Percentiles rank a stretch among this genome's conserved stretches.
These are phyloP conservation scores for Mercurialis annua DNA, from an alignment of 345 rosid genomes.

Conservation along the genomic window DNA sequence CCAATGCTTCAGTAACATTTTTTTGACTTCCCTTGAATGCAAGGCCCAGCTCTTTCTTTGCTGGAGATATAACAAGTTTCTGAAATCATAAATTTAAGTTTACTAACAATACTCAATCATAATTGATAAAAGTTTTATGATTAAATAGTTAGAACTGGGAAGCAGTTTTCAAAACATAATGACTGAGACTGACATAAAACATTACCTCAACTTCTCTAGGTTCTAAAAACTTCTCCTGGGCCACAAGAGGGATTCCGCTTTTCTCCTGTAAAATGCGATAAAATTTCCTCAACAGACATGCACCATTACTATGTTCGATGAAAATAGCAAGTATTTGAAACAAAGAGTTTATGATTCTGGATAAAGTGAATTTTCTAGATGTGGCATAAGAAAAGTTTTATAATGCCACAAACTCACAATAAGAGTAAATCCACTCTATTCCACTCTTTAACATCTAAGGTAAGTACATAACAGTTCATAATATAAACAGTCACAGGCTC, in stretches of 20 bases:
- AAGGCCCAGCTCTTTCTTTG: slow-evolving; percentile 82
- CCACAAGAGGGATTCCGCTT: slow-evolving; percentile 76
- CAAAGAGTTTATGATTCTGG: background rate
- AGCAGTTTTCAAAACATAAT: background rate
- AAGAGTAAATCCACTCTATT: background rate
- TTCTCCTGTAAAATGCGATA: slow-evolving; percentile 54
- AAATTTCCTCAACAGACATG: slow-evolving; percentile 7
- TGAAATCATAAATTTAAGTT: slow-evolving; percentile 29
- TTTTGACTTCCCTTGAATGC: slow-evolving; percentile 82
- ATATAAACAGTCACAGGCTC: background rate
- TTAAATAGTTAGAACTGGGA: background rate
- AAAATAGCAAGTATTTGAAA: background rate
- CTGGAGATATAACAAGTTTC: slow-evolving; percentile 76
- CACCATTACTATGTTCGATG: background rate
- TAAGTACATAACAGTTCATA: background rate
- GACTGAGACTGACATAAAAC: background rate
- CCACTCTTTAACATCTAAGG: background rate
- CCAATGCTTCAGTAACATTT: slow-evolving; percentile 74
- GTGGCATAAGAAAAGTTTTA: background rate
- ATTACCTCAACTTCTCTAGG: slow-evolving; percentile 91
- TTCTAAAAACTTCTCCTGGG: slow-evolving; percentile 78
- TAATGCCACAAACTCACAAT: background rate
- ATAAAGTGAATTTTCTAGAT: background rate
- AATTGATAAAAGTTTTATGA: background rate
- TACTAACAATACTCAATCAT: background rate